These are phyloP conservation scores for Oenanthe javanica DNA, from an alignment of 140 eudicot genomes.

Conservation along the genomic window DNA sequence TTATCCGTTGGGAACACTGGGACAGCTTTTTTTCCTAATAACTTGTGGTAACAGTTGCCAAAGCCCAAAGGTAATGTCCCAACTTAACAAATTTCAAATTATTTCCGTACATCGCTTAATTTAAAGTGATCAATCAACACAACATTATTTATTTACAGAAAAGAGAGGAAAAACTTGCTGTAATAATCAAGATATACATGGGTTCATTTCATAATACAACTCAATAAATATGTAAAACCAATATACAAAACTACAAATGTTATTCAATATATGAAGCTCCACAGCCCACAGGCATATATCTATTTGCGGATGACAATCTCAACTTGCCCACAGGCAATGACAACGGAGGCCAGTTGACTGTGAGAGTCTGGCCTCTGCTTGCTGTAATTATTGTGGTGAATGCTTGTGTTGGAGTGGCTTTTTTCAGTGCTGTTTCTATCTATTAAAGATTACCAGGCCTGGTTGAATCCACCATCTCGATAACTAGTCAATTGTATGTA, in stretches of 20 bases:
- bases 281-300: constrained; percentile 21
- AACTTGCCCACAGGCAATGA: not conserved
- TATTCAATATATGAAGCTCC: constrained; percentile 21
- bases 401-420: constrained; percentile 35
- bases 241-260: not conserved
- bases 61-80: too few relatives aligned
- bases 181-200: not conserved
- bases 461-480: constrained; percentile 70
- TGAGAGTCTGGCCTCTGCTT: too few relatives aligned
- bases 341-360: too few relatives aligned
- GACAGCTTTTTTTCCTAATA: not conserved
- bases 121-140: not conserved
- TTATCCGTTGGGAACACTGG: not conserved
- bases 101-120: not conserved
- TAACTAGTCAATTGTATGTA: constrained; percentile 37
- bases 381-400: constrained; percentile 4
- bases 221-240: not conserved
- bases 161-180: not conserved
- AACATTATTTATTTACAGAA: too few relatives aligned
- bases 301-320: constrained; percentile 31
- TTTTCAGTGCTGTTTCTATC: constrained; percentile 36
- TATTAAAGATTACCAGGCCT: constrained; percentile 57
- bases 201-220: not conserved
- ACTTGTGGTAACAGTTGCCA: not conserved
- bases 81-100: not conserved